phyloP scores from a whole-genome alignment of 1,284 basidiomycete genomes.

The Pyrrhoderma lamaoense region DNA sequence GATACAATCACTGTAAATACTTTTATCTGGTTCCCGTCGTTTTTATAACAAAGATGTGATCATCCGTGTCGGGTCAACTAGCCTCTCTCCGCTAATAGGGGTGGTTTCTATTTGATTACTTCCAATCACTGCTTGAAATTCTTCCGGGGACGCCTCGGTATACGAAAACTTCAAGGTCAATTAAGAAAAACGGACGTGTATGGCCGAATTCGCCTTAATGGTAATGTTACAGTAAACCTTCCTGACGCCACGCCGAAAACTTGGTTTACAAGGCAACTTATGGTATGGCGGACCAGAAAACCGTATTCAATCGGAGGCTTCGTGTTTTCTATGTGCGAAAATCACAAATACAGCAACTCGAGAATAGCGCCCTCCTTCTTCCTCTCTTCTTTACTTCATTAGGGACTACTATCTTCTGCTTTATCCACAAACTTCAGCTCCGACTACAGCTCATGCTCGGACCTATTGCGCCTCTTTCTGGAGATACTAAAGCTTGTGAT shows the following conservation, averaged over 20 bases:
- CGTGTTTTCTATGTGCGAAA: conserved; percentile 7
- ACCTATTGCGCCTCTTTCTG: conserved; percentile 12
- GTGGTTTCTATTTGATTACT: too few relatives aligned
- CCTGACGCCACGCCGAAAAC: background rate
- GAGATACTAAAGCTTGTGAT: conserved; percentile 6
- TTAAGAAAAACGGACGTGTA: background rate
- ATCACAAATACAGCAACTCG: conserved; percentile 14
- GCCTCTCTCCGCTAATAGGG: too few relatives aligned
- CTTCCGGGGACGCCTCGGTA: background rate
- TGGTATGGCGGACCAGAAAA: conserved; percentile 6
- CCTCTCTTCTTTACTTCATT: conserved; percentile 1
- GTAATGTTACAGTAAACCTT: conserved; percentile 1
- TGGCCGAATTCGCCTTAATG: conserved; percentile 1
- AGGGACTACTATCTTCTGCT: background rate
- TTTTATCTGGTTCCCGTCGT: background rate
- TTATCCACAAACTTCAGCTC: background rate
- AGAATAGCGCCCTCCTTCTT: background rate
- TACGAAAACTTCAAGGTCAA: background rate
- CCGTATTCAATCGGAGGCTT: conserved; percentile 2
- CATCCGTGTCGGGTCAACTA: too few relatives aligned
- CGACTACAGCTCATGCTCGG: conserved; percentile 9
- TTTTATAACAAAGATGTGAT: background rate
- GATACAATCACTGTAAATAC: background rate
- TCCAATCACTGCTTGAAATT: background rate
- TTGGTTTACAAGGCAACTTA: background rate